Conservation (phyloP, 139 green algal species). For the Tetraselmis chui region DNA sequence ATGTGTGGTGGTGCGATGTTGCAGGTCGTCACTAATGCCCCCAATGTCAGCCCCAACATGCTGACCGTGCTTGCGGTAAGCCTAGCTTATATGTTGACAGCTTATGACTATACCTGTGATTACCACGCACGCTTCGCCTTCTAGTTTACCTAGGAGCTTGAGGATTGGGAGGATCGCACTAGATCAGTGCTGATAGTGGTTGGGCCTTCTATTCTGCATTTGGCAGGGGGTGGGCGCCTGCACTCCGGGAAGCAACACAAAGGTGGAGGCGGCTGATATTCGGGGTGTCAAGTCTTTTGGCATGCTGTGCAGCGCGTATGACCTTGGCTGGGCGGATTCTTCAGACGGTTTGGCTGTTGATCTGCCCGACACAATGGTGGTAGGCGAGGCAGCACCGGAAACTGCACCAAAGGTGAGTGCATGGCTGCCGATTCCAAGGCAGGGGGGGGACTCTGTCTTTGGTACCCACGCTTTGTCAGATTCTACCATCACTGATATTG, state of each 20-base stretch:
- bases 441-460: not conserved
- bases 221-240: slow-evolving; percentile 47
- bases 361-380: slow-evolving; percentile 38
- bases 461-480: too few species aligned
- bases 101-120: not conserved
- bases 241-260: slow-evolving; percentile 45
- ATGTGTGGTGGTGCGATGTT: not conserved
- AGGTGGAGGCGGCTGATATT: slow-evolving; percentile 47
- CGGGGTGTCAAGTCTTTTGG: slow-evolving; percentile 63
- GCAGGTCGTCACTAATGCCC: slow-evolving; percentile 65
- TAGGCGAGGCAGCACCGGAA: slow-evolving; percentile 39
- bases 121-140: not conserved
- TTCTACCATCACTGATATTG: too few species aligned
- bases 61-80: slow-evolving; percentile 66
- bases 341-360: slow-evolving; percentile 49
- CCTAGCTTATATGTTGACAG: not conserved
- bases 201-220: too few species aligned
- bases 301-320: slow-evolving; percentile 75
- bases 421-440: not conserved
- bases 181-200: not conserved
- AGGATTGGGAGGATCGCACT: not conserved
- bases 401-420: slow-evolving; percentile 33
- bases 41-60: slow-evolving; percentile 53
- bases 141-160: not conserved
- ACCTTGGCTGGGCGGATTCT: slow-evolving; percentile 62